These are phyloP conservation scores for Colletotrichum viniferum DNA, from an alignment of 2,329 filamentous ascomycete species.

Conservation along the genomic window DNA sequence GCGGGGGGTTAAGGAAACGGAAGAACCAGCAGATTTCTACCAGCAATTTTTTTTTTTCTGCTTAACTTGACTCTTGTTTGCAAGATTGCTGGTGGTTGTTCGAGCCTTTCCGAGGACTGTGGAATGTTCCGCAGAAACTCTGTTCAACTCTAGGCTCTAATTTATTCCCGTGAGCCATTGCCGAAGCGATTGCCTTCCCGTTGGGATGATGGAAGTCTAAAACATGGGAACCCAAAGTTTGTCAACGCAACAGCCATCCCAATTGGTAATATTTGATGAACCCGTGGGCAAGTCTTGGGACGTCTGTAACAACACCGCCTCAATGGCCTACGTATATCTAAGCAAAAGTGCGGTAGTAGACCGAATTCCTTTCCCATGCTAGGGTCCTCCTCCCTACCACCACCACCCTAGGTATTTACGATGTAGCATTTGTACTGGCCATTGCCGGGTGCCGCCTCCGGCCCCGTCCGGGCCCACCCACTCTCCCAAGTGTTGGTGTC, in stretches of 20 bases:
- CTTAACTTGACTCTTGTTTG: not conserved
- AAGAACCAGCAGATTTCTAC: not conserved
- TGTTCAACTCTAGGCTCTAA: not conserved
- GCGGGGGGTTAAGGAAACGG: not conserved
- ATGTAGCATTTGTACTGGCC: not conserved
- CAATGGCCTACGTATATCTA: not conserved
- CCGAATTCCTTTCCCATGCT: not conserved
- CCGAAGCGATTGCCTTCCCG: not conserved
- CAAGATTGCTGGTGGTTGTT: not conserved
- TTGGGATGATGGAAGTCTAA: constrained; percentile 17
- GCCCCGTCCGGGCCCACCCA: not conserved
- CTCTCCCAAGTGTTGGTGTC: not conserved
- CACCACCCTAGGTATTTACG: not conserved
- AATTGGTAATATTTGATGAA: not conserved
- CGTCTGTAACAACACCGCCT: constrained; percentile 9
- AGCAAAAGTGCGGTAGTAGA: not conserved
- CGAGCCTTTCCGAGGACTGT: constrained; percentile 3
- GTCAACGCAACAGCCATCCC: not conserved
- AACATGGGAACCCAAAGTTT: not conserved
- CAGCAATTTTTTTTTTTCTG: not conserved
- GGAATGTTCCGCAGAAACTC: not conserved
- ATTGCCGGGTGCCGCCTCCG: constrained; percentile 9
- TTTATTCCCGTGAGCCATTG: not conserved
- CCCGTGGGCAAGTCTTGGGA: not conserved
- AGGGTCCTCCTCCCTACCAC: not conserved